Evolutionary conservation across 495 filamentous ascomycete genomes (phyloP).

Genomic region (Extremus antarcticus): DNA sequence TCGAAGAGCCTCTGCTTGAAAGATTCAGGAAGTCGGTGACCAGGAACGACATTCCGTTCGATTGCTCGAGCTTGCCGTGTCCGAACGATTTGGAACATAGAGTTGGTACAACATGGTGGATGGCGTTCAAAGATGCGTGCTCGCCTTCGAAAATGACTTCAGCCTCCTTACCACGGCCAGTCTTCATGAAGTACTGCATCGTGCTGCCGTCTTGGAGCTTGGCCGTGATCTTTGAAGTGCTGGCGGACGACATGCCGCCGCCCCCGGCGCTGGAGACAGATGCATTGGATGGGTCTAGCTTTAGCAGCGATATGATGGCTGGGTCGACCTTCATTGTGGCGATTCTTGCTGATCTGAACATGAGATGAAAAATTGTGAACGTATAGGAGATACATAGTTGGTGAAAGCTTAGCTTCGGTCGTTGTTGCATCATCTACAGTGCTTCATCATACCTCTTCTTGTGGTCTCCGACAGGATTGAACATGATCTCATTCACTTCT

Average conservation of each 20-base stretch:
- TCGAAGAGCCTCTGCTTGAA: constrained; percentile 16
- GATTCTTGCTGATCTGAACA: background rate
- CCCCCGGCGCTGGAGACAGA: constrained; percentile 53
- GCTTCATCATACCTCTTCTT: too few relatives aligned
- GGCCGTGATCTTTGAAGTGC: constrained; percentile 56
- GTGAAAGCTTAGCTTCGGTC: background rate
- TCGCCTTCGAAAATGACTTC: constrained; percentile 74
- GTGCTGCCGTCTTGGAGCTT: constrained; percentile 40
- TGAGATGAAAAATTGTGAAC: background rate
- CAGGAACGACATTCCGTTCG: constrained; percentile 51
- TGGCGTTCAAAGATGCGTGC: constrained; percentile 70
- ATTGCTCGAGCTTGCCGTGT: constrained; percentile 49
- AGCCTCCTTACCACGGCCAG: constrained; percentile 49
- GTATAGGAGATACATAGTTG: too few relatives aligned
- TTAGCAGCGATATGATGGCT: constrained; percentile 43
- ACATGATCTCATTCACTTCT: too few relatives aligned
- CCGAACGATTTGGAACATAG: constrained; percentile 65
- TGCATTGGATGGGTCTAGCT: constrained; percentile 47
- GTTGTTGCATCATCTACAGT: background rate
- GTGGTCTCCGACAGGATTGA: too few relatives aligned
- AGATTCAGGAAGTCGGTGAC: constrained; percentile 75
- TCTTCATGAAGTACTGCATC: constrained; percentile 73
- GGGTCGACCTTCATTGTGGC: constrained; percentile 33
- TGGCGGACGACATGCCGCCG: constrained; percentile 54
- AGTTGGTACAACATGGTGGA: constrained; percentile 56